Conservation (phyloP, 495 filamentous ascomycete species). For the Neurospora sp. region DNA sequence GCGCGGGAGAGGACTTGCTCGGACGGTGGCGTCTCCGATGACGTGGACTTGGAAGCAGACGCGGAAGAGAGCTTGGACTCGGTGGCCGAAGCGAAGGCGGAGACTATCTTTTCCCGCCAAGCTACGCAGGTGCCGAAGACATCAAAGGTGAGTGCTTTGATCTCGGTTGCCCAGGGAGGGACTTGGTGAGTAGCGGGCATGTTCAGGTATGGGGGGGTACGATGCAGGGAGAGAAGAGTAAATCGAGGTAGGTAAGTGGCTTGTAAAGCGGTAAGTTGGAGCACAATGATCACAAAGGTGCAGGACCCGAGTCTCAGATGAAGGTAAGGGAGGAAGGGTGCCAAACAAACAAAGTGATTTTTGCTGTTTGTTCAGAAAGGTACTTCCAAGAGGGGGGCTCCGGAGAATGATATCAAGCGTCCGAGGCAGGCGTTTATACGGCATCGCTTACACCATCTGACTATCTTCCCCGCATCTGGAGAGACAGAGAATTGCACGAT, state of each 20-base stretch:
- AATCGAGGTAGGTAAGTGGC: background rate
- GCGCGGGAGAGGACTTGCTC: conserved; percentile 20
- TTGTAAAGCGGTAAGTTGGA: background rate
- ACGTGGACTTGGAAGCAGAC: conserved; percentile 34
- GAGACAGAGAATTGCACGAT: background rate
- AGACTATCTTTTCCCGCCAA: conserved; percentile 53
- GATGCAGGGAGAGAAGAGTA: background rate
- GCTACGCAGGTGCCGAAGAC: conserved; percentile 72
- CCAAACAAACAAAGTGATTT: background rate
- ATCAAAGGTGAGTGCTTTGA: conserved; percentile 44
- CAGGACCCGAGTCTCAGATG: background rate
- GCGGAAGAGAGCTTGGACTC: conserved; percentile 27
- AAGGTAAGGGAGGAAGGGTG: background rate
- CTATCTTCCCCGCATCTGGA: background rate
- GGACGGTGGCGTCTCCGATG: background rate
- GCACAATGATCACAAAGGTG: background rate
- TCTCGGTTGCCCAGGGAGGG: background rate
- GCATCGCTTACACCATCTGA: background rate
- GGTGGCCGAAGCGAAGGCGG: conserved; percentile 41
- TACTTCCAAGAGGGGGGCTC: background rate
- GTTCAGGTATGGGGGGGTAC: background rate
- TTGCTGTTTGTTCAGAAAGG: background rate
- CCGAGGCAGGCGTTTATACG: background rate
- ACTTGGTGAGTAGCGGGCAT: background rate
- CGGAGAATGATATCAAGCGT: background rate